These are phyloP conservation scores for Zhuliangozyma parablackwelliae DNA, from an alignment of 1,139 yeast genomes.

Conservation along the genomic window DNA sequence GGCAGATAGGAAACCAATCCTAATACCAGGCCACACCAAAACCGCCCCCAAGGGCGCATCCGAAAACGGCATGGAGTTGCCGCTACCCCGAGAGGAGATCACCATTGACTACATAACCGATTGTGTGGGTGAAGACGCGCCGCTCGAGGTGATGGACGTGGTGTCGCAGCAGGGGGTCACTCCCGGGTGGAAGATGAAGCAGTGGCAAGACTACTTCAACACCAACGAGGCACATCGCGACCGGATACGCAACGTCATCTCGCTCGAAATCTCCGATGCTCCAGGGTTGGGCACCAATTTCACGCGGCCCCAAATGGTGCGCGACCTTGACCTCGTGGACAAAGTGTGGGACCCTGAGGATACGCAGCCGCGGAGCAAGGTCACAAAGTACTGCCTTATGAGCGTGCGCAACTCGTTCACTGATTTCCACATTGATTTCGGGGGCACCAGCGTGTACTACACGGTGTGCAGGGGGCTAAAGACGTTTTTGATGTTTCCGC, in stretches of 20 bases:
- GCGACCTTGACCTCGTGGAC: conserved; percentile 66
- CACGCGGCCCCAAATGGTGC: conserved; percentile 62
- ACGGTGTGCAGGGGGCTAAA: conserved; percentile 73
- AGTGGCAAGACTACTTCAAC: conserved; percentile 74
- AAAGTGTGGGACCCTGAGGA: conserved; percentile 50
- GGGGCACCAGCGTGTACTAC: conserved; percentile 89
- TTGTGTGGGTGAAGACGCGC: conserved; percentile 57
- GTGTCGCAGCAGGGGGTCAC: conserved; percentile 65
- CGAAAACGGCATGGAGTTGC: conserved; percentile 36
- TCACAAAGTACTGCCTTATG: conserved; percentile 83
- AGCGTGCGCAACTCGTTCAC: conserved; percentile 78
- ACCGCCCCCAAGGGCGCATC: conserved; percentile 12
- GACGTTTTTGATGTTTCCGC: conserved; percentile 75
- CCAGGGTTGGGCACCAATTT: conserved; percentile 49
- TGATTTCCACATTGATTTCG: conserved; percentile 88
- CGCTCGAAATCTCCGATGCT: conserved; percentile 66
- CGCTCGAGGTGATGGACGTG: conserved; percentile 87
- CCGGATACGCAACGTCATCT: conserved; percentile 73
- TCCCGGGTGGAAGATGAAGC: conserved; percentile 65
- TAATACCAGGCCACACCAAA: conserved; percentile 10
- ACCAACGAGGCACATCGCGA: conserved; percentile 45
- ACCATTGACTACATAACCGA: conserved; percentile 57
- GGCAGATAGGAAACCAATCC: conserved; percentile 26
- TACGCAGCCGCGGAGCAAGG: conserved; percentile 52
- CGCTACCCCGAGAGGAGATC: conserved; percentile 30